Percentiles rank a stretch among this genome's conserved stretches.
Conservation (phyloP, 331 rosid species). For the Saraca asoca region DNA sequence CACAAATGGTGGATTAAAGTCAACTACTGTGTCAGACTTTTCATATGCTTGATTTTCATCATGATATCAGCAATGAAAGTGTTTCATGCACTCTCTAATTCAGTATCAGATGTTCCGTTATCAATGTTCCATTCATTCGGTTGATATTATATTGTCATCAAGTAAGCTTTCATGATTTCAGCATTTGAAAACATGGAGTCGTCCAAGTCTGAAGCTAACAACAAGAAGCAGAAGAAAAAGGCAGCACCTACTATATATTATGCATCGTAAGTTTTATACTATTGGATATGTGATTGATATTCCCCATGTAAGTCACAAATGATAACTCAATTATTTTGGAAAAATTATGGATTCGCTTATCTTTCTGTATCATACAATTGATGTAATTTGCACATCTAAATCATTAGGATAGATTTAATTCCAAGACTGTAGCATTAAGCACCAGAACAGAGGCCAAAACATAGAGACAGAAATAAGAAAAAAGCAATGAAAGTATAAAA, state of each 20-base stretch:
- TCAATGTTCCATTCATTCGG: neutral
- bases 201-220: conserved; percentile 41
- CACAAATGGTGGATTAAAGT: too few relatives aligned
- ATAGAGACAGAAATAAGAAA: neutral
- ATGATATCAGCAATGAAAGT: neutral
- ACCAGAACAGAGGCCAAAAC: neutral
- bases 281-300: neutral
- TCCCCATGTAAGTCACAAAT: neutral
- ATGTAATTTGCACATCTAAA: neutral
- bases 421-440: neutral
- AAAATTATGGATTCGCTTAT: conserved; percentile 1
- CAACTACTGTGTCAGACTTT: too few relatives aligned
- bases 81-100: neutral
- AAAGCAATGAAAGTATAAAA: neutral
- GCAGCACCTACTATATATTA: conserved; percentile 71
- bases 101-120: neutral
- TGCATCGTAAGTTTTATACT: conserved; percentile 65
- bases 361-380: conserved; percentile 13
- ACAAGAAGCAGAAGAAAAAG: conserved; percentile 63
- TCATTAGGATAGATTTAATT: conserved; percentile 6
- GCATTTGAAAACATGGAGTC: conserved; percentile 46
- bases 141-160: neutral
- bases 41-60: neutral
- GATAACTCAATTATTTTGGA: neutral
- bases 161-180: conserved; percentile 25